phyloP scores from a whole-genome alignment of 78 protist genomes.

The Dictyostelium intermedium region DNA sequence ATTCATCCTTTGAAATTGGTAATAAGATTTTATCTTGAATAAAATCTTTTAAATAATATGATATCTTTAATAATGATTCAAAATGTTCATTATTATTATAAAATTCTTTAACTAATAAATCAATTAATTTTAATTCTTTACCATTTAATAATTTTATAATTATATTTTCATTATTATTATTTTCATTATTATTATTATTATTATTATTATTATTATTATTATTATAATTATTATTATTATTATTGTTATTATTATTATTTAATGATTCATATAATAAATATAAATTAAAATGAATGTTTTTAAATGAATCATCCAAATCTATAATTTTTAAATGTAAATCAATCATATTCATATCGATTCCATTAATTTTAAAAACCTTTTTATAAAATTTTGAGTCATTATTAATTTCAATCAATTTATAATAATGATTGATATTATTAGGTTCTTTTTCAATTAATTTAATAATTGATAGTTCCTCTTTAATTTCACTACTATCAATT shows the following conservation, averaged over 20 bases:
- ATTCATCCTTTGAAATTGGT: neutral
- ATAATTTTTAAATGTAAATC: neutral
- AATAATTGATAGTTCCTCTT: too few species aligned
- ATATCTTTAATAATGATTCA: neutral
- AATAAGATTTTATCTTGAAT: neutral
- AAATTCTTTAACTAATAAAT: neutral
- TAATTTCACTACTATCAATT: neutral
- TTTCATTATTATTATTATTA: too few species aligned
- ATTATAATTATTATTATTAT: too few species aligned
- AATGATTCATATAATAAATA: neutral
- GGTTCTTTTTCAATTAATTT: neutral
- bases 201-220: too few species aligned
- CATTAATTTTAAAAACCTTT: neutral
- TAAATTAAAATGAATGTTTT: neutral
- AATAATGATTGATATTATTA: neutral
- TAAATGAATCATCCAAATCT: neutral
- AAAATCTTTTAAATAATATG: neutral
- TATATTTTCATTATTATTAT: too few species aligned
- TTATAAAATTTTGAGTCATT: neutral
- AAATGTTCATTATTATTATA: neutral
- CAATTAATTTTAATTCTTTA: neutral
- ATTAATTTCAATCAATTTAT: neutral
- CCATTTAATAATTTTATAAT: neutral
- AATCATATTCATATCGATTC: neutral
- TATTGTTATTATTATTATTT: too few species aligned